Conservation (phyloP, 139 green algal genomes). For the Tetraselmis striata region DNA sequence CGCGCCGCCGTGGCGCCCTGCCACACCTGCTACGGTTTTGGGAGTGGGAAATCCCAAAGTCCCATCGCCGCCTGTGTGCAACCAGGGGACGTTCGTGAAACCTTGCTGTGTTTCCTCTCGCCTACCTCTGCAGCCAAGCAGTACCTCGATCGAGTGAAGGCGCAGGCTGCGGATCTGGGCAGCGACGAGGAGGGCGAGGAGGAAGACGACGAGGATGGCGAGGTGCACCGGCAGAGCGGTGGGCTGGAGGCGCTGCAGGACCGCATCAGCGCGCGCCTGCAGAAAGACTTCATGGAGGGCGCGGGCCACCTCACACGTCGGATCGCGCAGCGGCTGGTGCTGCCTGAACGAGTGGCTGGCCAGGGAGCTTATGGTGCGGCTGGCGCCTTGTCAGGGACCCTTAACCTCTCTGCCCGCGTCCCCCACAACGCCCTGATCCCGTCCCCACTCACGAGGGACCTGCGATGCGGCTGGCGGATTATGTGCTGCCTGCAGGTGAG, state of each 20-base stretch:
- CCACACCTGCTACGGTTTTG: not conserved
- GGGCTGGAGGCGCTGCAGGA: constrained; percentile 29
- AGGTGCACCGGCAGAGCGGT: constrained; percentile 16
- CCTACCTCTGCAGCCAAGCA: constrained; percentile 50
- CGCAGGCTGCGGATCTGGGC: constrained; percentile 23
- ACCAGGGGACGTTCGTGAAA: not conserved
- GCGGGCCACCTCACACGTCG: constrained; percentile 44
- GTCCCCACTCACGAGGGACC: too few relatives aligned
- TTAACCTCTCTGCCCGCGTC: too few relatives aligned
- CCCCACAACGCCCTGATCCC: too few relatives aligned
- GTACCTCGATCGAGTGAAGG: constrained; percentile 55
- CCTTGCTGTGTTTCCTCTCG: not conserved
- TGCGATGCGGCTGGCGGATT: constrained; percentile 14
- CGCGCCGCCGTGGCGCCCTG: not conserved
- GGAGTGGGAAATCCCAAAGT: not conserved
- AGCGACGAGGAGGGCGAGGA: constrained; percentile 27
- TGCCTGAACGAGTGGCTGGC: constrained; percentile 26
- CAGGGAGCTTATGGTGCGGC: constrained; percentile 5
- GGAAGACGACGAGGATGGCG: constrained; percentile 28
- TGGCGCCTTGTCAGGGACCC: too few relatives aligned
- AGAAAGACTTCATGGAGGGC: constrained; percentile 40
- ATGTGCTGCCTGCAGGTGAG: constrained; percentile 1
- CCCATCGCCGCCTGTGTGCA: not conserved
- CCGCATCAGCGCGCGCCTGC: constrained; percentile 16
- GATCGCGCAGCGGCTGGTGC: constrained; percentile 37